Percentiles rank a stretch among this genome's conserved stretches.
phyloP scores from a whole-genome alignment of 345 rosid genomes.

The Linum usitatissimum region DNA sequence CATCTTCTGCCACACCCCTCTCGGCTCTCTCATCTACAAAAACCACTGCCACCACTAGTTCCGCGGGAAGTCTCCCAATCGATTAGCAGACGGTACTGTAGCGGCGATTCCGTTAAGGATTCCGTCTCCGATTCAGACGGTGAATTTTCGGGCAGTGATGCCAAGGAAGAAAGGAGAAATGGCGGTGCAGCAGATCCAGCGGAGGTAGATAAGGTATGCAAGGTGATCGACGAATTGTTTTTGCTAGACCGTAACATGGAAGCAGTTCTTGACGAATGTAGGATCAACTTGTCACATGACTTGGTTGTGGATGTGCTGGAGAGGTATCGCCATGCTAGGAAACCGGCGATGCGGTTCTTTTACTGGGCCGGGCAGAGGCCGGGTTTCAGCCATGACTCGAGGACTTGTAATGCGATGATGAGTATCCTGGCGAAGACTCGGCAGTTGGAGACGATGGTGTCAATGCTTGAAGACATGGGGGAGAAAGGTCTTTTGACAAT shows the following conservation, averaged over 20 bases:
- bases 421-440: constrained; percentile 59
- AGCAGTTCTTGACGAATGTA: constrained; percentile 71
- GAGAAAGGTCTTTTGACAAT: constrained; percentile 41
- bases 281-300: constrained; percentile 40
- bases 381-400: constrained; percentile 54
- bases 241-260: constrained; percentile 81
- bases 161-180: constrained; percentile 7
- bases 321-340: constrained; percentile 65
- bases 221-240: constrained; percentile 81
- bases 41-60: constrained; percentile 27
- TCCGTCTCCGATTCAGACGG: constrained; percentile 21
- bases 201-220: constrained; percentile 68
- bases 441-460: constrained; percentile 82
- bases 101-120: constrained; percentile 15
- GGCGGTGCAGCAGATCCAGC: constrained; percentile 23
- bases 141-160: constrained; percentile 3
- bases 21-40: constrained; percentile 41
- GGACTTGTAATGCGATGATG: constrained; percentile 70
- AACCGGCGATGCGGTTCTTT: constrained; percentile 79
- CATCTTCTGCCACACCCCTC: constrained; percentile 59
- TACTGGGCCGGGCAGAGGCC: constrained; percentile 63
- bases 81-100: constrained; percentile 27
- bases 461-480: constrained; percentile 85
- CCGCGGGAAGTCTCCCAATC: constrained; percentile 1
- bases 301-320: constrained; percentile 51